These are phyloP conservation scores for Aspergillus sp. DNA, from an alignment of 2,329 filamentous ascomycete species.

Conservation along the genomic window DNA sequence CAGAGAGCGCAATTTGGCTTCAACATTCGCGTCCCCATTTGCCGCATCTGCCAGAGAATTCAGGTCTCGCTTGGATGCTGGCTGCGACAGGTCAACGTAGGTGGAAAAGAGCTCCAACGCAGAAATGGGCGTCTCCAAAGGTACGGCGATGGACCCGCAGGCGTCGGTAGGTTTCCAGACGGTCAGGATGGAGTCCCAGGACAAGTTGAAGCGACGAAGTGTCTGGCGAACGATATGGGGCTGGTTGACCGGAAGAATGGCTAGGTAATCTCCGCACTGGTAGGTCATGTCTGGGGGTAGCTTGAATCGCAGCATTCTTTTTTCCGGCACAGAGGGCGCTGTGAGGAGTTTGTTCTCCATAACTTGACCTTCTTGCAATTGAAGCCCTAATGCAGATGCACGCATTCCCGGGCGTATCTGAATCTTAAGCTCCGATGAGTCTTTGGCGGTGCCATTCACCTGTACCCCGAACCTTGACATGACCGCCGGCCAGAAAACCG, in stretches of 20 bases:
- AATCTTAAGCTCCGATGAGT: constrained; percentile 42
- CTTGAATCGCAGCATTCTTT: constrained; percentile 65
- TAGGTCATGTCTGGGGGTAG: constrained; percentile 66
- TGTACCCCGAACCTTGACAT: constrained; percentile 35
- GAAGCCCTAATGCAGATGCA: constrained; percentile 59
- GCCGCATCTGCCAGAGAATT: constrained; percentile 45
- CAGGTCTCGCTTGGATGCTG: constrained; percentile 65
- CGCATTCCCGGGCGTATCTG: constrained; percentile 53
- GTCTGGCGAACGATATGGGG: constrained; percentile 60
- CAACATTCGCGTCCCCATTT: constrained; percentile 47
- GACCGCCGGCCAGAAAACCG: constrained; percentile 52
- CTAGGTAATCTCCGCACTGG: constrained; percentile 72
- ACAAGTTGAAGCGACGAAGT: constrained; percentile 62
- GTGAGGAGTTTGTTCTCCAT: constrained; percentile 53
- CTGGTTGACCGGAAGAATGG: constrained; percentile 69
- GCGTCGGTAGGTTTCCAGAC: constrained; percentile 53
- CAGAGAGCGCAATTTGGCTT: constrained; percentile 35
- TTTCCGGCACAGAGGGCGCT: constrained; percentile 50
- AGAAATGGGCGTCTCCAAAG: constrained; percentile 56
- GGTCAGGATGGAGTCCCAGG: constrained; percentile 66
- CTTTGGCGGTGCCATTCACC: constrained; percentile 11
- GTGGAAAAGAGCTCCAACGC: constrained; percentile 63
- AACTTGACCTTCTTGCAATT: constrained; percentile 62
- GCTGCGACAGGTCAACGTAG: constrained; percentile 71
- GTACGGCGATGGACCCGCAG: constrained; percentile 38